Conservation (phyloP, 345 rosid species). For the Rhizophora apiculata region DNA sequence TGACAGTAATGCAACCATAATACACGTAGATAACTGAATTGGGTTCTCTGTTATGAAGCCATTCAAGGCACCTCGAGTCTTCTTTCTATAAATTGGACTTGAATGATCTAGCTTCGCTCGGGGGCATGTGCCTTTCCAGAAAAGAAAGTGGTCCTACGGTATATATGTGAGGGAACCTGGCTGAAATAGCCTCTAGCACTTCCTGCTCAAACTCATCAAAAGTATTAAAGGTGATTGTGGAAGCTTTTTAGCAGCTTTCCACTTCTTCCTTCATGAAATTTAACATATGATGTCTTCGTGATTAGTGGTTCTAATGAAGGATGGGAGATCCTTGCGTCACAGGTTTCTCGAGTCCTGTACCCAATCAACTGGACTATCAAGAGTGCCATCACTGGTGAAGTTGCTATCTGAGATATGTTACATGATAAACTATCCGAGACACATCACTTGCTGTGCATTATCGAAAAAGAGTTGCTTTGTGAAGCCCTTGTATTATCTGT, state of each 20-base stretch:
- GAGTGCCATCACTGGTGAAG: conserved; percentile 26
- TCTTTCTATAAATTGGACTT: conserved; percentile 33
- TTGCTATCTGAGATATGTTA: conserved; percentile 26
- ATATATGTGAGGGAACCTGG: conserved; percentile 23
- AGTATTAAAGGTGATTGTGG: conserved; percentile 10
- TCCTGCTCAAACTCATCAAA: neutral
- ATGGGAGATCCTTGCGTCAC: neutral
- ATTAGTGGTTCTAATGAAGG: neutral
- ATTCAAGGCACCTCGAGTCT: conserved; percentile 21
- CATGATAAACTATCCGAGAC: neutral
- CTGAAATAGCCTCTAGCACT: neutral
- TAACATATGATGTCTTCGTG: neutral
- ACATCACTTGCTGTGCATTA: too few species aligned
- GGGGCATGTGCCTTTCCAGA: conserved; percentile 24
- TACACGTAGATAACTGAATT: conserved; percentile 31
- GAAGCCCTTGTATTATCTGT: too few species aligned
- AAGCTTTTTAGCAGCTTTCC: conserved; percentile 7
- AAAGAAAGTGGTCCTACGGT: conserved; percentile 35
- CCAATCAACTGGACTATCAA: conserved; percentile 35
- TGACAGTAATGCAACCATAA: conserved; percentile 31
- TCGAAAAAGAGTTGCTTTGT: neutral
- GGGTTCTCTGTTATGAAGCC: conserved; percentile 25
- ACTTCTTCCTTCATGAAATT: neutral
- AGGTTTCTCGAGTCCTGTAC: conserved; percentile 37
- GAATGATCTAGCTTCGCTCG: conserved; percentile 10